Evolutionary conservation across 768 basidiomycete genomes (phyloP), one percentile per base, ranked within the genome.

Genomic region (Strobilomyces confusus): DNA sequence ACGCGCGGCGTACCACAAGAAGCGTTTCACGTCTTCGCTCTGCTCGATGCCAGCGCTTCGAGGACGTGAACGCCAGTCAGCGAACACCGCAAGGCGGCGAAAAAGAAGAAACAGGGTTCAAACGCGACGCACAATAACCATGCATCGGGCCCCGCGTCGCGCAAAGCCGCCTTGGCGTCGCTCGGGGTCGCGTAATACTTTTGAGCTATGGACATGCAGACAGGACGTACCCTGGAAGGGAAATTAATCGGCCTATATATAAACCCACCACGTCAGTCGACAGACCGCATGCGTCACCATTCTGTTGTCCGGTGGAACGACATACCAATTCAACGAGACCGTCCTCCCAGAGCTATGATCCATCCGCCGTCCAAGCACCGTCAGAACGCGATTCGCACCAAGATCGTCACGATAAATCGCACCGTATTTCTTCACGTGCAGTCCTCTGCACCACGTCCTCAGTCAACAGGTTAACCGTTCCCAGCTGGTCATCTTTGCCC

Each of bases 1-100:
- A 37, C n/a, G 29, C 5, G n/a, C 3, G 13, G 64, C 73, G 15
- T 61, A 83, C 84, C 86, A 88, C n/a, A 86, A 66, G 69, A 86
- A 87, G 9, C 79, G 76, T 58, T 85, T 87, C 84, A 85, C 84
- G 38, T 82, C 83, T 17, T 84, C 81, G 22, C 77, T 75, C 63
- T 85, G 83, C 54, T 86, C 83, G 44, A 87, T 80, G 2, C 85
- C 84, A 37, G 85, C 82, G 58, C 84, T 86, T 19, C n/a, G n/a
- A n/a, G n/a, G n/a, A n/a, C n/a, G n/a, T n/a, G n/a, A n/a, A n/a
- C n/a, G n/a, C n/a, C n/a, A n/a, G n/a, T n/a, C n/a, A n/a, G n/a
- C n/a, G n/a, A n/a, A n/a, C n/a, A n/a, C n/a, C n/a, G n/a, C n/a
- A n/a, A n/a, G n/a, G n/a, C n/a, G n/a, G n/a, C n/a, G n/a, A n/a